These are phyloP conservation scores for Cadophora sp. DNA, from an alignment of 2,329 filamentous ascomycete species.

Conservation along the genomic window DNA sequence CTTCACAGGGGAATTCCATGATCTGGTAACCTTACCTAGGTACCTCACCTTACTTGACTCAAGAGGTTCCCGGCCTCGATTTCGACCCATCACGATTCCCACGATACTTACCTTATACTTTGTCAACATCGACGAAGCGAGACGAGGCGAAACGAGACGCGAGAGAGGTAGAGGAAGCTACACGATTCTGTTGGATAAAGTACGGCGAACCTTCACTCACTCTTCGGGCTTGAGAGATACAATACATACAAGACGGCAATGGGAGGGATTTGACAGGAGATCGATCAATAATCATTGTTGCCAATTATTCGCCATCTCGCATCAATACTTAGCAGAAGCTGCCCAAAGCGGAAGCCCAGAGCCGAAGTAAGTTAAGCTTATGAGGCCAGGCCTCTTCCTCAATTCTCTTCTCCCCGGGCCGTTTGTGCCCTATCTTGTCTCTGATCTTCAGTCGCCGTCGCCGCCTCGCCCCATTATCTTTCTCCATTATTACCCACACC, in stretches of 20 bases:
- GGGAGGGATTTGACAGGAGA: no score
- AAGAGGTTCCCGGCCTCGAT: neutral
- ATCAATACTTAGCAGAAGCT: no score
- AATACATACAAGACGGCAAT: no score
- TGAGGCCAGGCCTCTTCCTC: neutral
- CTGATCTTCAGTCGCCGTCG: neutral
- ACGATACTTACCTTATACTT: no score
- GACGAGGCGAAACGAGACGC: no score
- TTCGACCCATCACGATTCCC: neutral
- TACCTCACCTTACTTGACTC: neutral
- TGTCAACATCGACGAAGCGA: no score
- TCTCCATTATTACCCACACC: neutral
- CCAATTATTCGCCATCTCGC: no score
- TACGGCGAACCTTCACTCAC: no score
- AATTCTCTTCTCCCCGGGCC: neutral
- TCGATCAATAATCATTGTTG: no score
- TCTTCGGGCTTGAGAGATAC: no score
- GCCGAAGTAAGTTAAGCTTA: neutral
- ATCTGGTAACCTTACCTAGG: neutral
- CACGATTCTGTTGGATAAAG: no score
- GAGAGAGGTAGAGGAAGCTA: no score
- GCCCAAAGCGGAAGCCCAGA: neutral
- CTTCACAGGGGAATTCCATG: conserved; percentile 13
- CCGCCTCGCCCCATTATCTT: neutral
- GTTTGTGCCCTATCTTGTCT: neutral